Percentiles rank a stretch among this genome's conserved stretches.
Evolutionary conservation across 169 alveolate species (phyloP).

Genomic region (Plasmodium relictum): DNA sequence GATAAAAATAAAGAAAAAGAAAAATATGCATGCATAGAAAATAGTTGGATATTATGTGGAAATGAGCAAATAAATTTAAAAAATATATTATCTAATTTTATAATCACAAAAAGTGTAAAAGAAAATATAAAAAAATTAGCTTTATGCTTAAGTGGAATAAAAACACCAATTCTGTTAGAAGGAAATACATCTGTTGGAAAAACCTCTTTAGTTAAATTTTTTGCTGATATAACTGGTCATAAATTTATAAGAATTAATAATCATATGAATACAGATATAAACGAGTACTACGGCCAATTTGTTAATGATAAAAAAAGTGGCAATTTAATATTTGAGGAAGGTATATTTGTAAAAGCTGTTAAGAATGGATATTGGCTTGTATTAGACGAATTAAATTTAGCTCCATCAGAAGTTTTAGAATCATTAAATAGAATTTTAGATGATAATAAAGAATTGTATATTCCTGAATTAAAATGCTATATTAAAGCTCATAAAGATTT

Average conservation of each 20-base stretch:
- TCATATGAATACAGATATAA: constrained; percentile 99
- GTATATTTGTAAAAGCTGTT: constrained; percentile 97
- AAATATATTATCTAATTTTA: constrained; percentile 83
- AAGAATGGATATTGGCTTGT: constrained; percentile 99
- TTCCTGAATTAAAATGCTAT: constrained; percentile 96
- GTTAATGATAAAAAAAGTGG: constrained; percentile 93
- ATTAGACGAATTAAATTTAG: constrained; percentile 99
- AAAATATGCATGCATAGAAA: constrained; percentile 73
- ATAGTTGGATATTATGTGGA: constrained; percentile 65
- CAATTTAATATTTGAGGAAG: constrained; percentile 96
- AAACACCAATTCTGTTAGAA: constrained; percentile 98
- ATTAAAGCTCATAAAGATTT: constrained; percentile 98
- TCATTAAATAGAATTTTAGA: constrained; percentile 98
- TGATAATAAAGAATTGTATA: constrained; percentile 97
- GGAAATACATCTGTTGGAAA: constrained; percentile 99
- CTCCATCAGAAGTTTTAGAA: constrained; percentile 98
- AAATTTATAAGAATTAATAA: constrained; percentile 98
- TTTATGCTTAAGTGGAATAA: constrained; percentile 93
- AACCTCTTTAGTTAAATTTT: constrained; percentile 96
- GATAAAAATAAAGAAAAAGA: constrained; percentile 55
- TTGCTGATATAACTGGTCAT: constrained; percentile 96
- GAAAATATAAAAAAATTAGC: constrained; percentile 92
- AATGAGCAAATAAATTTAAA: constrained; percentile 55
- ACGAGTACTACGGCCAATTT: constrained; percentile 98
- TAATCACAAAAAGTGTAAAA: constrained; percentile 92